Evolutionary conservation across 176 grass and related monocot species (phyloP), one percentile per base, ranked within the genome.

Genomic region (Tillandsia leiboldiana): DNA sequence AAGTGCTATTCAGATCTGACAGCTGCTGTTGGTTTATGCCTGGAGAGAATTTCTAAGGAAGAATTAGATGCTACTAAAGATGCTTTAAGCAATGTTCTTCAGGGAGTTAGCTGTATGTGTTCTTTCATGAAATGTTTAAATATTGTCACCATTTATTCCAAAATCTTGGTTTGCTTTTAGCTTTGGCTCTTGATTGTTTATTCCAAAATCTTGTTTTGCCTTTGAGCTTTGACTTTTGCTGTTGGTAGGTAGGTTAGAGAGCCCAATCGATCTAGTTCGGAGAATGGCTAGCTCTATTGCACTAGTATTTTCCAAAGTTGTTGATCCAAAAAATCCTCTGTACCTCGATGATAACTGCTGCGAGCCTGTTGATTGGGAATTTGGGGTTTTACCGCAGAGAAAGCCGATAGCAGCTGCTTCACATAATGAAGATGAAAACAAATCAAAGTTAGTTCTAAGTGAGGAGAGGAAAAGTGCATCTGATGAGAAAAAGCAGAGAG

Each of bases 81-180:
- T 85, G 73, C 87, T 29, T 85, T 97, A 75, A 86, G 85, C 83
- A 87, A 72, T 72, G 90, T 97, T 77, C 86, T 92, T 74, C 83
- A 90, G 79, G 93, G 93, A 92, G 89, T 92, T 78, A 97, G 79
- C 77, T 97, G 93, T 92, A 82, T 80, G 83, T 82, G 83, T 82
- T 69, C 33, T 67, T 64, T 17, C 10, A n/a, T 13, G 22, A 67
- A 33, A 59, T 42, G 75, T 23, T 48, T 69, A 73, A 77, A 63
- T 75, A 17, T 63, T 49, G 15, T 59, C 63, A 73, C 1, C 20
- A 17, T 59, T 59, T 8, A 17, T 59, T 18, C 54, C 0, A 5
- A 20, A 59, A 13, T 59, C 54, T 59, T n/a, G 33, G 33, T 5
- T 59, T 59, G 6, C 12, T 22, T 59, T 59, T 59, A 56, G 52